Evolutionary conservation across 768 basidiomycete genomes (phyloP).

Genomic region (Leccinum disarticulatum): DNA sequence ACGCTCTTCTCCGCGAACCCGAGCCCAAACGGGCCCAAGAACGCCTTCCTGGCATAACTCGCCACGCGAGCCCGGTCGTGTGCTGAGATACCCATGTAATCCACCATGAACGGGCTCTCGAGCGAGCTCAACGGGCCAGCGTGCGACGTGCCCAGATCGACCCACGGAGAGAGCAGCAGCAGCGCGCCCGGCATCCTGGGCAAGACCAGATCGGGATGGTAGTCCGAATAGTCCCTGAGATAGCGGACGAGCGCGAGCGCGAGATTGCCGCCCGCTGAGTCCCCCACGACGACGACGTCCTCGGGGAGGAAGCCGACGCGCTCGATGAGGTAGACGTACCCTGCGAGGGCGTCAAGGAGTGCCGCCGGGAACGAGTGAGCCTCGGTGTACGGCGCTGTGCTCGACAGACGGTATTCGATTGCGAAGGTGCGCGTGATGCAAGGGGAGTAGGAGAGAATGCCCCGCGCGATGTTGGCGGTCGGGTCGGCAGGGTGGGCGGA

Average conservation of each 20-base stretch:
- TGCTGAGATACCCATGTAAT: constrained; percentile 28
- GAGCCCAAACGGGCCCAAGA: constrained; percentile 49
- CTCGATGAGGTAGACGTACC: constrained; percentile 50
- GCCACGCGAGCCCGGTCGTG: not conserved
- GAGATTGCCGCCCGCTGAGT: constrained; percentile 57
- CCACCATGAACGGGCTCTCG: constrained; percentile 23
- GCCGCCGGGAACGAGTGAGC: constrained; percentile 51
- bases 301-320: constrained; percentile 39
- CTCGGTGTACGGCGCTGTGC: constrained; percentile 25
- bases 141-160: constrained; percentile 22
- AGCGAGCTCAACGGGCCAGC: constrained; percentile 38
- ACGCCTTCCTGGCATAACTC: constrained; percentile 30
- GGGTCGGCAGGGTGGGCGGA: constrained; percentile 30
- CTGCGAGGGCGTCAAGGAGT: constrained; percentile 51
- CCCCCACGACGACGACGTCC: constrained; percentile 49
- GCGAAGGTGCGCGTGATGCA: constrained; percentile 32
- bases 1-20: constrained; percentile 46
- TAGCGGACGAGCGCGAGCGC: constrained; percentile 41
- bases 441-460: constrained; percentile 15
- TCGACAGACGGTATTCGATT: constrained; percentile 50
- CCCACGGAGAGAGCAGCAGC: constrained; percentile 38
- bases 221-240: constrained; percentile 23
- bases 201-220: constrained; percentile 16
- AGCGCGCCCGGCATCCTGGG: constrained; percentile 30
- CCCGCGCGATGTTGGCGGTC: constrained; percentile 24